Evolutionary conservation across 352 stramenopile genomes (phyloP).

Genomic region (Phytopythium boreale): DNA sequence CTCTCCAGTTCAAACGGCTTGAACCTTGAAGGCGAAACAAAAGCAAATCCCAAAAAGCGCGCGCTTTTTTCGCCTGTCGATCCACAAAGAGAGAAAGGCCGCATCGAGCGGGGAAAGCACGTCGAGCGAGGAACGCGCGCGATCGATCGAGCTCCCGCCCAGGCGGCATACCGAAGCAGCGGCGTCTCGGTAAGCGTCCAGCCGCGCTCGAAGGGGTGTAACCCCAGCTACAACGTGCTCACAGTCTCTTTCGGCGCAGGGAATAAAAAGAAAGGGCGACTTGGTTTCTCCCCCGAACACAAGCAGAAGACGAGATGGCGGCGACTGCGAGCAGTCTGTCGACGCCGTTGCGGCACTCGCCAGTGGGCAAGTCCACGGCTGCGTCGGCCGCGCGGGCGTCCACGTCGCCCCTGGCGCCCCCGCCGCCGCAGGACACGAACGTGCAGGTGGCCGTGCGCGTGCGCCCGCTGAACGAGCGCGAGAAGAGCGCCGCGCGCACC

Average conservation of each 20-base stretch:
- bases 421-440: slow-evolving; percentile 44
- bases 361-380: not conserved
- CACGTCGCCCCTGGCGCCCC: slow-evolving; percentile 8
- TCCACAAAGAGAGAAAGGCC: not conserved
- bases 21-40: not conserved
- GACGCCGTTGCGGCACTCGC: slow-evolving; percentile 6
- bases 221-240: too few species aligned
- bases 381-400: slow-evolving; percentile 7
- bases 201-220: too few species aligned
- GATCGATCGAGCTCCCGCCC: too few species aligned
- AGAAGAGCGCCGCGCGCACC: slow-evolving; percentile 74
- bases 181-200: too few species aligned
- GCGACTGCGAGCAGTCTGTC: not conserved
- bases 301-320: not conserved
- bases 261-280: slow-evolving; percentile 4
- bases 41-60: not conserved
- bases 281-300: not conserved
- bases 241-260: not conserved
- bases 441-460: slow-evolving; percentile 91
- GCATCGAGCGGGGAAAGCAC: too few species aligned
- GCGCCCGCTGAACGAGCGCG: slow-evolving; percentile 84
- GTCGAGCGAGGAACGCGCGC: too few species aligned
- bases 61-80: not conserved
- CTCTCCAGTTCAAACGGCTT: not conserved
- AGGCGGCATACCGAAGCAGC: too few species aligned